Conservation (phyloP, 2,329 filamentous ascomycete genomes). For the Fusarium napiforme region DNA sequence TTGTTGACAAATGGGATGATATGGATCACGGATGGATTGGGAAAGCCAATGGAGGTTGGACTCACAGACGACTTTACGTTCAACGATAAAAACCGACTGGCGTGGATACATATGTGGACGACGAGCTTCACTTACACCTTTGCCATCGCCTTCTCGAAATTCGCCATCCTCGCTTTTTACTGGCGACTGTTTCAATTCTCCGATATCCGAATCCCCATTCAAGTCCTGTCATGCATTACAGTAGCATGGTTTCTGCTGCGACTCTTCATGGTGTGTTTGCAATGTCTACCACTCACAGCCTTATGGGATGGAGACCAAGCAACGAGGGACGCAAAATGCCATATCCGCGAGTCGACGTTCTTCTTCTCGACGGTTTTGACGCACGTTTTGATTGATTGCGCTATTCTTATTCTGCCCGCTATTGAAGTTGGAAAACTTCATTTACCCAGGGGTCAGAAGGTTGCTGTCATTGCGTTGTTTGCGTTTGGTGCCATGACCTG, state of each 20-base stretch:
- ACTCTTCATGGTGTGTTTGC: constrained; percentile 48
- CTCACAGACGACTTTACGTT: constrained; percentile 27
- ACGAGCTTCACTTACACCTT: constrained; percentile 45
- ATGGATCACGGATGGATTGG: constrained; percentile 31
- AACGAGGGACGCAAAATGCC: constrained; percentile 41
- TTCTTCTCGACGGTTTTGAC: constrained; percentile 48
- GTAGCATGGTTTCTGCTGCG: constrained; percentile 45
- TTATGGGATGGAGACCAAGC: constrained; percentile 47
- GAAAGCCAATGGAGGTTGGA: constrained; percentile 30
- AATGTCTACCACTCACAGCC: constrained; percentile 48
- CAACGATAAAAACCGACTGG: constrained; percentile 24
- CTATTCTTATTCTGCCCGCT: constrained; percentile 47
- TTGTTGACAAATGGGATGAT: constrained; percentile 30
- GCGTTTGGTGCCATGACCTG: constrained; percentile 45
- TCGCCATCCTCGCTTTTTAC: constrained; percentile 47
- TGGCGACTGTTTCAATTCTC: constrained; percentile 47
- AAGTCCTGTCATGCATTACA: constrained; percentile 40
- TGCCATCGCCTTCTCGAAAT: constrained; percentile 45
- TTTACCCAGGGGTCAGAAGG: constrained; percentile 43
- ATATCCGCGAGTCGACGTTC: constrained; percentile 46
- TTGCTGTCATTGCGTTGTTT: constrained; percentile 46
- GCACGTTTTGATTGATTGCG: constrained; percentile 48
- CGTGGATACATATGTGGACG: constrained; percentile 41
- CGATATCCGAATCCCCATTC: constrained; percentile 44
- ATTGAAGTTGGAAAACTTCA: constrained; percentile 48